phyloP scores from a whole-genome alignment of 345 rosid genomes.

The Murraya paniculata region DNA sequence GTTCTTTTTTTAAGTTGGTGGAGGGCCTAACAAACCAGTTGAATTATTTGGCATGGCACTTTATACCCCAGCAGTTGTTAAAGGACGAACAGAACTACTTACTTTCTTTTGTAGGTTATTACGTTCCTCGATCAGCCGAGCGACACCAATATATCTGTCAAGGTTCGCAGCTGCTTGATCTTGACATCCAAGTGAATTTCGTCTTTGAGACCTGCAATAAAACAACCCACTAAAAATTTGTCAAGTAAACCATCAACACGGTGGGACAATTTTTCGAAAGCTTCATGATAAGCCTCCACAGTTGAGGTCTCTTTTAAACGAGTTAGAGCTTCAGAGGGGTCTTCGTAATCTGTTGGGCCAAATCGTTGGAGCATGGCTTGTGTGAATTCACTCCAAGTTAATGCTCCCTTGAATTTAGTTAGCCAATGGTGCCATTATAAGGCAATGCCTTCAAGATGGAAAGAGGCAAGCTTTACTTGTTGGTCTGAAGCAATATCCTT shows the following conservation, averaged over 20 bases:
- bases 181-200: not conserved
- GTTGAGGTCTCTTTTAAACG: not conserved
- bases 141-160: not conserved
- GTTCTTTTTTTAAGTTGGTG: not conserved
- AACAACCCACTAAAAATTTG: too few relatives aligned
- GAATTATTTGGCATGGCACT: not conserved
- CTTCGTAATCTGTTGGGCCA: not conserved
- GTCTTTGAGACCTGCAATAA: not conserved
- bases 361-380: not conserved
- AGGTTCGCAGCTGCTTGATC: not conserved
- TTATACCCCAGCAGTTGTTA: not conserved
- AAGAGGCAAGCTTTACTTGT: not conserved
- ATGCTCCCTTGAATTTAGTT: not conserved
- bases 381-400: not conserved
- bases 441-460: not conserved
- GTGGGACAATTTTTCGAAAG: not conserved
- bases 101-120: not conserved
- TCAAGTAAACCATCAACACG: too few relatives aligned
- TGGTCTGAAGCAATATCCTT: not conserved
- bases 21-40: not conserved
- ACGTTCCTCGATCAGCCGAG: not conserved
- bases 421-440: not conserved
- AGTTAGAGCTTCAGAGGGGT: not conserved
- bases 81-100: not conserved
- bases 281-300: not conserved